Evolutionary conservation across 805 yeast genomes (phyloP).

Genomic region (Ogataea parapolymorpha): DNA sequence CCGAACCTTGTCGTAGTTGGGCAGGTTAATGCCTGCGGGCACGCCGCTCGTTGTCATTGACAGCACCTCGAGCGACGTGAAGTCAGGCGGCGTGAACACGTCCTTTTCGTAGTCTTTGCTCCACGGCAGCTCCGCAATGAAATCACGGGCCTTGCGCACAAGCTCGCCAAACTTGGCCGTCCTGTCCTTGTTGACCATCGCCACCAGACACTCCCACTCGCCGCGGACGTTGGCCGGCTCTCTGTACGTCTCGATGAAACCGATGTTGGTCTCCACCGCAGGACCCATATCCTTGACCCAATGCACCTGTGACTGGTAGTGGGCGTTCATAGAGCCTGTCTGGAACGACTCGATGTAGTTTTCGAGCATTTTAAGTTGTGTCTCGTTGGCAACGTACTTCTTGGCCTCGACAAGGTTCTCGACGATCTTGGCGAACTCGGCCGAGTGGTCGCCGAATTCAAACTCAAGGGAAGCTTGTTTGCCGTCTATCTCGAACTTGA

Average conservation of each 20-base stretch:
- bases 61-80: conserved; percentile 83
- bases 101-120: conserved; percentile 71
- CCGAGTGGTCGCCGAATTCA: conserved; percentile 73
- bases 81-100: conserved; percentile 86
- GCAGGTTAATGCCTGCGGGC: conserved; percentile 92
- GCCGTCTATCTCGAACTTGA: conserved; percentile 39
- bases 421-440: conserved; percentile 61
- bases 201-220: conserved; percentile 90
- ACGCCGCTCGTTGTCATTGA: conserved; percentile 88
- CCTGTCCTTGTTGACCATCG: conserved; percentile 84
- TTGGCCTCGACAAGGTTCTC: conserved; percentile 54
- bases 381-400: conserved; percentile 67
- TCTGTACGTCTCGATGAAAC: conserved; percentile 89
- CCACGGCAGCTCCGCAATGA: conserved; percentile 77
- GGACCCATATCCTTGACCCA: conserved; percentile 92
- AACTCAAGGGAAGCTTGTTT: conserved; percentile 43
- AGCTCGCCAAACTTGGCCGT: conserved; percentile 74
- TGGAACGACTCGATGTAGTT: conserved; percentile 66
- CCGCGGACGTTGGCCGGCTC: conserved; percentile 91
- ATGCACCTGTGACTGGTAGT: conserved; percentile 74
- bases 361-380: conserved; percentile 62
- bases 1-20: conserved; percentile 88
- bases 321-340: conserved; percentile 83
- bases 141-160: conserved; percentile 63
- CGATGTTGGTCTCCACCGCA: conserved; percentile 73